Percentiles rank a stretch among this genome's conserved stretches.
phyloP scores from a whole-genome alignment of 2,329 filamentous ascomycete genomes.

The Sclerotinia spermophila region DNA sequence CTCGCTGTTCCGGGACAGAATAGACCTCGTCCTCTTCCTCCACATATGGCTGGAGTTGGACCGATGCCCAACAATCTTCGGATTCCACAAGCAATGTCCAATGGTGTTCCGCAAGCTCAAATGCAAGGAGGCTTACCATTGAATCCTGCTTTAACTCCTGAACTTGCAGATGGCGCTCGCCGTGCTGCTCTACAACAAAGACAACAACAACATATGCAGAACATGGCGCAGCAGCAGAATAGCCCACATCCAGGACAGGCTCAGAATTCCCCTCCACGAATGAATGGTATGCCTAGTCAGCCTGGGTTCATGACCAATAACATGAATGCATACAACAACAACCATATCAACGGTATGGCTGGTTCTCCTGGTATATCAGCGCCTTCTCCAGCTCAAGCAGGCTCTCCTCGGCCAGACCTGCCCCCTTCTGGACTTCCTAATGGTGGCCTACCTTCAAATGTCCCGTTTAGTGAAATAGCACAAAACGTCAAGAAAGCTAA shows the following conservation, averaged over 20 bases:
- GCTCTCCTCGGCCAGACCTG: conserved; percentile 33
- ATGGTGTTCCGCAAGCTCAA: conserved; percentile 65
- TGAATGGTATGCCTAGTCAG: conserved; percentile 32
- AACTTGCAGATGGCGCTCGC: conserved; percentile 59
- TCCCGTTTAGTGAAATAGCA: conserved; percentile 14
- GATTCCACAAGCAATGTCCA: conserved; percentile 45
- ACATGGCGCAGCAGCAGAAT: conserved; percentile 29
- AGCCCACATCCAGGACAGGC: conserved; percentile 32
- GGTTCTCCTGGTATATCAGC: conserved; percentile 36
- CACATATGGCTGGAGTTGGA: conserved; percentile 38
- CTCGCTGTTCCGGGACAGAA: conserved; percentile 34
- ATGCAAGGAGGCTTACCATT: conserved; percentile 61
- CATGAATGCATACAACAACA: conserved; percentile 48
- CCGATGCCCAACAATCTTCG: conserved; percentile 33
- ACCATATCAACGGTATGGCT: conserved; percentile 47
- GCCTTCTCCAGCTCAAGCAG: conserved; percentile 31
- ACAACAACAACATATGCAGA: conserved; percentile 33
- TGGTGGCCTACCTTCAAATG: conserved; percentile 1
- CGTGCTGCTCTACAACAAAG: conserved; percentile 48
- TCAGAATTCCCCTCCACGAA: conserved; percentile 41
- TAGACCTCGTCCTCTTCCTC: conserved; percentile 30
- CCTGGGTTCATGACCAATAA: conserved; percentile 40
- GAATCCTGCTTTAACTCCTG: conserved; percentile 48
- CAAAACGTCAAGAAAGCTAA: conserved; percentile 3
- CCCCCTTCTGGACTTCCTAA: conserved; percentile 19